Conservation (phyloP, 2,329 filamentous ascomycete species). For the Ophiosphaerella korrae region DNA sequence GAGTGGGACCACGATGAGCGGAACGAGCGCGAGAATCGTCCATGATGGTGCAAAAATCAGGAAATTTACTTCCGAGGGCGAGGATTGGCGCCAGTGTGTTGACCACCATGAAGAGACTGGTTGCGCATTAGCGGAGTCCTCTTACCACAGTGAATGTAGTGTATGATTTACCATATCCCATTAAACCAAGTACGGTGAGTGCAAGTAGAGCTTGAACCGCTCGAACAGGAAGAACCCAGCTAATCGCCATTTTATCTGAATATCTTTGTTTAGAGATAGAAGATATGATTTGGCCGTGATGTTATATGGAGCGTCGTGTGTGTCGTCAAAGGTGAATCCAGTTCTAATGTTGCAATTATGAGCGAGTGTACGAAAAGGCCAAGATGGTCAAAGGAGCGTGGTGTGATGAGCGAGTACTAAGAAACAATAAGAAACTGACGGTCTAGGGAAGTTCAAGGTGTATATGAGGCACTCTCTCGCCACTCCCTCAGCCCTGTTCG, state of each 20-base stretch:
- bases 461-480: neutral
- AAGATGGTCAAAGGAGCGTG: slow-evolving; percentile 2
- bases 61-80: slow-evolving; percentile 70
- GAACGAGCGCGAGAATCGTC: slow-evolving; percentile 69
- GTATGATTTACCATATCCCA: slow-evolving; percentile 67
- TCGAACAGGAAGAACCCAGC: slow-evolving; percentile 67
- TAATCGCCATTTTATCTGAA: slow-evolving; percentile 54
- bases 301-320: neutral
- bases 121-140: slow-evolving; percentile 5
- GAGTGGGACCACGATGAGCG: slow-evolving; percentile 70
- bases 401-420: neutral
- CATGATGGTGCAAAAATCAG: slow-evolving; percentile 80
- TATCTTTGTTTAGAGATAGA: neutral
- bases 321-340: neutral
- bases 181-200: slow-evolving; percentile 76
- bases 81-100: slow-evolving; percentile 56
- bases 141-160: neutral
- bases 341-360: neutral
- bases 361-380: slow-evolving; percentile 1
- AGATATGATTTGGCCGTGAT: neutral
- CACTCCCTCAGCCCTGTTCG: slow-evolving; percentile 6
- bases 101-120: slow-evolving; percentile 63
- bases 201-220: slow-evolving; percentile 69
- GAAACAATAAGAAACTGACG: neutral
- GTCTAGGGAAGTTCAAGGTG: neutral